Conservation (phyloP, 768 basidiomycete genomes). For the Naganishia kalamii region DNA sequence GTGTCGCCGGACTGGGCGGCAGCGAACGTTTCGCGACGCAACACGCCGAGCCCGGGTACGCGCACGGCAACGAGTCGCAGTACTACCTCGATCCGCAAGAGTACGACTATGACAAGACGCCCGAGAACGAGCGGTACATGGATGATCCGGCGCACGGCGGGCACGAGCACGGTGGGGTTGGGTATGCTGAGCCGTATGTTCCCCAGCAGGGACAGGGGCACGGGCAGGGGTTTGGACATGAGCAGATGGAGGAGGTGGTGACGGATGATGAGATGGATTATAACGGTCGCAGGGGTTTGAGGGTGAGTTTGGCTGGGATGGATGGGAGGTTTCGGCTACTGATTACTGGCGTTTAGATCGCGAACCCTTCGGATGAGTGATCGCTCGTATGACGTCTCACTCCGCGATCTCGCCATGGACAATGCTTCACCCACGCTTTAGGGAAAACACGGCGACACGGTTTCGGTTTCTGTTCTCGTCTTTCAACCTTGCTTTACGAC, state of each 20-base stretch:
- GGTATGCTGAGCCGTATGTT: conserved; percentile 1
- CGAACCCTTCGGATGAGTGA: conserved; percentile 25
- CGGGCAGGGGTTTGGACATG: conserved; percentile 1
- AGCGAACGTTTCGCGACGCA: conserved; percentile 16
- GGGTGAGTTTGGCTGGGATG: conserved; percentile 8
- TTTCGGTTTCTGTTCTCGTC: too few species aligned
- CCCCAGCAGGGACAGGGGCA: background rate
- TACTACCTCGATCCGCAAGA: conserved; percentile 27
- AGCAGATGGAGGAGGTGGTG: background rate
- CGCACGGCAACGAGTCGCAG: conserved; percentile 5
- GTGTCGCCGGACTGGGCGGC: background rate
- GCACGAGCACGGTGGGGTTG: conserved; percentile 3
- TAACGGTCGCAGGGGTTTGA: conserved; percentile 13
- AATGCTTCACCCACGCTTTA: too few species aligned
- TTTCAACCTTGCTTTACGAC: too few species aligned
- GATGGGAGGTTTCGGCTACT: background rate
- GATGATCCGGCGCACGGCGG: background rate
- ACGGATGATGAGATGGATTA: conserved; percentile 8
- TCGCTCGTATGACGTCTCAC: too few species aligned
- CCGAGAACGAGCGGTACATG: conserved; percentile 14
- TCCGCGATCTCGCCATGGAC: too few species aligned
- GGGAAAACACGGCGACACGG: too few species aligned
- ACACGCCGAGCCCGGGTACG: conserved; percentile 6
- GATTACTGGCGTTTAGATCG: conserved; percentile 3
- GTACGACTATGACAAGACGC: conserved; percentile 22